Base-by-base conservation (phyloP, 2,329 filamentous ascomycete species). In the Bipolaris sorokiniana region DNA sequence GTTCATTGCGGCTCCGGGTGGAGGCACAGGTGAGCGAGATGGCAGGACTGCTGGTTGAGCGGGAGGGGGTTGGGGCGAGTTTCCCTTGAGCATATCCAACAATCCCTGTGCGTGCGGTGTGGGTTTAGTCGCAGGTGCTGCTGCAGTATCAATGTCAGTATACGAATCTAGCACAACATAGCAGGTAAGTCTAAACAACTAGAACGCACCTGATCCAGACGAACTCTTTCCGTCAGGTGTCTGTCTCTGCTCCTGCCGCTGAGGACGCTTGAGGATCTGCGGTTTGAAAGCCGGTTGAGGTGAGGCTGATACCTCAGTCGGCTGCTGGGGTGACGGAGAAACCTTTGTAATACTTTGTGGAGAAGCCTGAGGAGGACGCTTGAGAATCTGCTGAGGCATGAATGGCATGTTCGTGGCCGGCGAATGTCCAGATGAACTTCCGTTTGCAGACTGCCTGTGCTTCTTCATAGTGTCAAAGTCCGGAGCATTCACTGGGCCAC, bases 401-500 rank as follows among this genome's bases (percentile, higher is more conserved):
- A 72, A 72, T n/a, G 55, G 61, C 59, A 62, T 62, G 28, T 66
- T 63, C 9, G 55, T 61, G 4, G 64, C 59, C 18, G 73, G 72
- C 6, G 73, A 76, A 15, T 66, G 63, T 13, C 71, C 68, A 16
- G 71, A 68, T 34, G 69, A 71, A 51, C 62, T 62, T 7, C 64
- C 64, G 48, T 70, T 65, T 7, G 56, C 31, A 13, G 61, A 51
- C 20, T 70, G 70, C 22, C 64, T 63, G 37, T 71, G 66, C 54
- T 73, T 72, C 54, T 70, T 74, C 34, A 78, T 65, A 1, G 75
- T 77, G 2, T 76, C 72, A 44, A 79, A 78, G 38, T 78, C 75
- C 3, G 77, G 77, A 1, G 71, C 75, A 45, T 78, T 78, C n/a
- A 79, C 65, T 3, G 77, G 77, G n/a, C 76, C 76, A 23, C 68